Evolutionary conservation across 768 basidiomycete genomes (phyloP).

Genomic region (Ramaria rubella): DNA sequence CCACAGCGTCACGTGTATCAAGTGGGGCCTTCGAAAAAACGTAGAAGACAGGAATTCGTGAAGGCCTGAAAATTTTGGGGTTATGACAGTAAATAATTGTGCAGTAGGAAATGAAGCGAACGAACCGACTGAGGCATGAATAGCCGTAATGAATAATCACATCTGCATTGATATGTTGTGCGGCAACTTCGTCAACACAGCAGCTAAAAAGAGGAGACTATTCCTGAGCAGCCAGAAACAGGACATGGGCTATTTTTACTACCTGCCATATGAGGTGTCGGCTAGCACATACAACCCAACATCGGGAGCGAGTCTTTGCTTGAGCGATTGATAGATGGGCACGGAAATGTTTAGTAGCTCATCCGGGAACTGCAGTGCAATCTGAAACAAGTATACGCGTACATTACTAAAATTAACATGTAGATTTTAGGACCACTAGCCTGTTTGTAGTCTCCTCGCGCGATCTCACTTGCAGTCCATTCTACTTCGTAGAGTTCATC

Average conservation of each 20-base stretch:
- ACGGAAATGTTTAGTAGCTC: constrained; percentile 85
- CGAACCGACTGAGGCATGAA: constrained; percentile 90
- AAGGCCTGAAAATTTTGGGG: constrained; percentile 47
- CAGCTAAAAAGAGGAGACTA: constrained; percentile 50
- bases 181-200: constrained; percentile 94
- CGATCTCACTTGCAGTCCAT: constrained; percentile 55
- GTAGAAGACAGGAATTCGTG: constrained; percentile 83
- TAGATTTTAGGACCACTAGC: no score
- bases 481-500: constrained; percentile 71
- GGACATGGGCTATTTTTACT: constrained; percentile 8
- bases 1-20: constrained; percentile 46
- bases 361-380: constrained; percentile 94
- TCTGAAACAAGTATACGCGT: constrained; percentile 35
- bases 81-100: not conserved
- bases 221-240: not conserved
- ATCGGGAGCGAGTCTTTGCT: constrained; percentile 35
- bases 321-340: constrained; percentile 67
- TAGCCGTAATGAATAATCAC: constrained; percentile 93
- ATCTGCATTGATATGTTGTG: constrained; percentile 89
- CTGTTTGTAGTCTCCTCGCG: constrained; percentile 58
- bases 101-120: constrained; percentile 11
- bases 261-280: constrained; percentile 97
- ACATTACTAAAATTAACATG: no score
- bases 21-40: constrained; percentile 76
- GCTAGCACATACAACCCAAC: constrained; percentile 77